Conservation (phyloP, 331 rosid species). For the Stylosanthes scabra region DNA sequence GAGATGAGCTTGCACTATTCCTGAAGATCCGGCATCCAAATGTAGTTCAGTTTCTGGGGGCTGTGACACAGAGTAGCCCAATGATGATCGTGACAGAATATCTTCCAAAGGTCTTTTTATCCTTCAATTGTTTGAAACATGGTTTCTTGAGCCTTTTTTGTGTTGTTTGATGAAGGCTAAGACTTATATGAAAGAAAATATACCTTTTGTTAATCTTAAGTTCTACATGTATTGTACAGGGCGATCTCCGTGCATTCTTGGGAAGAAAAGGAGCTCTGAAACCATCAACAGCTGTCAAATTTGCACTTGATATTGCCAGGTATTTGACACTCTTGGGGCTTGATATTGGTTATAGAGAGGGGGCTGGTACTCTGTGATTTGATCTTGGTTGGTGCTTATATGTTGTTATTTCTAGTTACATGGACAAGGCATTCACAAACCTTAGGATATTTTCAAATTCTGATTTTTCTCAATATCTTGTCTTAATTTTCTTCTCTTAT, state of each 20-base stretch:
- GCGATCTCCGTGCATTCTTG: slow-evolving; percentile 76
- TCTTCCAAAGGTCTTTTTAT: slow-evolving; percentile 80
- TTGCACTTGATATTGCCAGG: slow-evolving; percentile 98
- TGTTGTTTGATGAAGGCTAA: slow-evolving; percentile 21
- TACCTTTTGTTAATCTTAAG: slow-evolving; percentile 24
- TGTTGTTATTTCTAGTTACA: slow-evolving; percentile 17
- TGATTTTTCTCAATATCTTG: neutral
- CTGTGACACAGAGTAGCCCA: slow-evolving; percentile 97
- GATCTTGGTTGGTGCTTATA: slow-evolving; percentile 12
- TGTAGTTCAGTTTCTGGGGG: slow-evolving; percentile 98
- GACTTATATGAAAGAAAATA: slow-evolving; percentile 26
- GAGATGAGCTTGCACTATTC: slow-evolving; percentile 88
- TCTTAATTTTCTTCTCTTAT: neutral
- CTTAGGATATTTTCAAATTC: slow-evolving; percentile 12
- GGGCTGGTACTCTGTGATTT: neutral
- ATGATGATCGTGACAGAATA: slow-evolving; percentile 98
- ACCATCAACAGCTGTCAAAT: slow-evolving; percentile 71
- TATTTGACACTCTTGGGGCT: slow-evolving; percentile 33
- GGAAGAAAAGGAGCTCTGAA: slow-evolving; percentile 71
- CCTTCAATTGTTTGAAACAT: slow-evolving; percentile 25
- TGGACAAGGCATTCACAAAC: neutral
- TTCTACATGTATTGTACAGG: slow-evolving; percentile 53
- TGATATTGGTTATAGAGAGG: slow-evolving; percentile 7
- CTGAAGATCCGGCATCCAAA: slow-evolving; percentile 98
- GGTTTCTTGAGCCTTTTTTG: slow-evolving; percentile 15